Evolutionary conservation across 306 rosid genomes (phyloP).

Genomic region (Lablab purpureus): DNA sequence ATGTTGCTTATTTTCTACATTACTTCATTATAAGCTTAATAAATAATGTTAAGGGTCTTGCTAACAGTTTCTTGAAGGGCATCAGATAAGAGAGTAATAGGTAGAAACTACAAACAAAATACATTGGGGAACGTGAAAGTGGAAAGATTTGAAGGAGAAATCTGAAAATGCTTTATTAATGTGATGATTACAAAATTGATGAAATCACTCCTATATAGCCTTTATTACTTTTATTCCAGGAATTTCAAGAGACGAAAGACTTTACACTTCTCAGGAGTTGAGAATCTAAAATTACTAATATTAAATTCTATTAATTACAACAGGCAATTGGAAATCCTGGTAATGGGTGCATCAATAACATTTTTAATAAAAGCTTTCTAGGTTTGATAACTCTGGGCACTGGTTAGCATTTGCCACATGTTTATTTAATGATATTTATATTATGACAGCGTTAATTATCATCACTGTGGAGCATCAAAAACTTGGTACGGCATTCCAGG

Average conservation of each 20-base stretch:
- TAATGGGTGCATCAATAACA: not conserved
- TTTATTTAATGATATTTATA: conserved; percentile 16
- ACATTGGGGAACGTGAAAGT: not conserved
- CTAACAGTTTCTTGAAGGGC: not conserved
- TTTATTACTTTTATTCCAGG: not conserved
- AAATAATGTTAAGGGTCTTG: not conserved
- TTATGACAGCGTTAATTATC: conserved; percentile 76
- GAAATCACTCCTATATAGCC: not conserved
- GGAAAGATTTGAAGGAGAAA: not conserved
- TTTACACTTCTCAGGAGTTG: not conserved
- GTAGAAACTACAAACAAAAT: not conserved
- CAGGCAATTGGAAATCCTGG: not conserved
- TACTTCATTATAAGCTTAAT: conserved; percentile 1
- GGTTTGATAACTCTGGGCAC: not conserved
- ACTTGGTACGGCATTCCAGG: conserved; percentile 93
- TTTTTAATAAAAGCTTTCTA: not conserved
- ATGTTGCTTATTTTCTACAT: not conserved
- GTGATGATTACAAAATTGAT: not conserved
- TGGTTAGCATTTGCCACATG: not conserved
- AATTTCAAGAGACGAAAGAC: not conserved
- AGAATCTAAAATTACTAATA: not conserved
- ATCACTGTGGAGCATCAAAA: conserved; percentile 90
- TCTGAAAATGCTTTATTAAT: too few relatives aligned
- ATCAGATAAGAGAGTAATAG: not conserved
- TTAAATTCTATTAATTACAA: not conserved